Evolutionary conservation across 2,329 filamentous ascomycete species (phyloP), one percentile per base, ranked within the genome.

Genomic region (Botrytis porri): DNA sequence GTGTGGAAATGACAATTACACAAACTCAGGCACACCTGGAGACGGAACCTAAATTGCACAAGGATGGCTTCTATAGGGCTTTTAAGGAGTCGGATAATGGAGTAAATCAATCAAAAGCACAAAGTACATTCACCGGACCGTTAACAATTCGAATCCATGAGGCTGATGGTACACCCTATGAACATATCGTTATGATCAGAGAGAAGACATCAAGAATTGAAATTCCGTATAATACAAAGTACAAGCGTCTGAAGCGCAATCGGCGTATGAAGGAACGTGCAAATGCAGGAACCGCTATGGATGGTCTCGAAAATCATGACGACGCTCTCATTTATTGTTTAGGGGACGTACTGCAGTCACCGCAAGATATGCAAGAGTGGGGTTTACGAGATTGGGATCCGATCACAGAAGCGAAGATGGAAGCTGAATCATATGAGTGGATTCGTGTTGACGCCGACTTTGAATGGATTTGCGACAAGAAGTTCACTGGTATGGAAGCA

Each of bases 121-220:
- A 93, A 76, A 88, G 90, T n/a, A 87, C 93, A 2, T 98, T 98
- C 79, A 96, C 94, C 0, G 96, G 96, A 0, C 95, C 96, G 0
- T 97, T 99, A 93, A 99, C 96, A 0, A 95, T 99, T 75, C 88
- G 96, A 45, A 98, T 99, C 75, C 96, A 99, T 83, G 96, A 99
- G 84, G 96, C 96, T 37, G 97, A 99, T 80, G 96, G 96, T 16
- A 98, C 96, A 0, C 96, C 96, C 3, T 99, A 99, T 80, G 96
- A 99, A 81, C 96, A 99, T 80, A 98, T 98, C 75, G 91, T 98
- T 45, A 94, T 98, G 79, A 97, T 99, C 80, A 94, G 94, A 74
- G 94, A 98, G 77, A 91, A 92, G 41, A 88, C 89, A 22, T 93
- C 92, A 3, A 93, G 92, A 80, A 93, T 98, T 74, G 95, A 98